These are phyloP conservation scores for Punica granatum DNA, from an alignment of 345 rosid genomes.

Conservation along the genomic window DNA sequence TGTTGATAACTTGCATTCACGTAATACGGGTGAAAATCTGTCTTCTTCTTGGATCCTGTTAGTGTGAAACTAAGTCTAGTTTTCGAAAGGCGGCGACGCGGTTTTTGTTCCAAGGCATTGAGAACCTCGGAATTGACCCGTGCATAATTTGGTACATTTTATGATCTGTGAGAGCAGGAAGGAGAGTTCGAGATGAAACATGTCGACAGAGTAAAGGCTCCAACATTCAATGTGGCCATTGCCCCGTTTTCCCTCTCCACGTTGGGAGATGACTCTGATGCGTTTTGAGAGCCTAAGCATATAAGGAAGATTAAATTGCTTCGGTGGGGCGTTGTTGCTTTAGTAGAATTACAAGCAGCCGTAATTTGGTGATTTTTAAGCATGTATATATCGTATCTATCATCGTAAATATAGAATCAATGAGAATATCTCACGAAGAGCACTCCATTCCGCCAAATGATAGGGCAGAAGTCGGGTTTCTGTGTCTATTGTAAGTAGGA, in stretches of 20 bases:
- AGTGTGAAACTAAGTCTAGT: background rate
- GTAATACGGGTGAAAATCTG: background rate
- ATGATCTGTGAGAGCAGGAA: constrained; percentile 32
- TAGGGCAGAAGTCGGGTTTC: background rate
- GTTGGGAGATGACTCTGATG: constrained; percentile 43
- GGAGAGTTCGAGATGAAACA: constrained; percentile 82
- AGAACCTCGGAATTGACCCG: background rate
- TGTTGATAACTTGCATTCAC: background rate
- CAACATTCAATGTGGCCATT: constrained; percentile 52
- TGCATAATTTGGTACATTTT: background rate
- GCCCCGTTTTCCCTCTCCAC: constrained; percentile 62
- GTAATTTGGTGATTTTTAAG: background rate
- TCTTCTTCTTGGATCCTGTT: background rate
- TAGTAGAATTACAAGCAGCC: background rate
- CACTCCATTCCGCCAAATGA: background rate
- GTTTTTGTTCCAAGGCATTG: background rate
- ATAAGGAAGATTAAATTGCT: background rate
- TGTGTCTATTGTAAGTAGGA: background rate
- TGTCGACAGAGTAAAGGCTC: constrained; percentile 40
- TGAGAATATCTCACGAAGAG: background rate
- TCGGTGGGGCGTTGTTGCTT: background rate
- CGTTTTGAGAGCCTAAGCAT: constrained; percentile 9
- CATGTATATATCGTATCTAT: background rate
- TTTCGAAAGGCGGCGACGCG: background rate
- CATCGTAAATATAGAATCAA: background rate